Evolutionary conservation across 2,329 filamentous ascomycete genomes (phyloP), one percentile per base, ranked within the genome.

Genomic region (Claviceps lovelessii): DNA sequence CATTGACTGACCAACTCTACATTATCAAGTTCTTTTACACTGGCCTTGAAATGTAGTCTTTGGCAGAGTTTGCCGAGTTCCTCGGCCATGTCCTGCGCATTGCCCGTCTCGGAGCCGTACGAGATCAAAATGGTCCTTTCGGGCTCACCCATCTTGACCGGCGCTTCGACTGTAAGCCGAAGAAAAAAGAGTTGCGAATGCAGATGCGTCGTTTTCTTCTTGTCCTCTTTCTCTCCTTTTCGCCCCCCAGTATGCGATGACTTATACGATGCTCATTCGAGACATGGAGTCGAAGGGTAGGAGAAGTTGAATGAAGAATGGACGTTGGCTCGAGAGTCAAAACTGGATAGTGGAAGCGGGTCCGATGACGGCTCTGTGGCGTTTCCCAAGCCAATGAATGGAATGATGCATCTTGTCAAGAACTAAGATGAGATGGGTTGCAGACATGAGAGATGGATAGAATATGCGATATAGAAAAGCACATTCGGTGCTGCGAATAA

Each of bases 91-190:
- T 97, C 91, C 69, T 95, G 88, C 54, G 89, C 85, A 65, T 93
- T 96, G 55, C 93, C 93, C 28, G 90, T 97, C 73, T 98, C 93
- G 44, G 91, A 94, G 54, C 89, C 93, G 71, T 95, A 98, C 39
- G 95, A 77, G 56, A 98, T 77, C 60, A 95, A 79, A 51, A 79
- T 68, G 56, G 70, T 72, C 60, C 78, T 60, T 39, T 63, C 60
- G 15, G 61, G 52, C 52, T 60, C 60, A 47, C 63, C 60, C 61
- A 68, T 70, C 39, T 35, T 51, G 31, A 37, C 15, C 45, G 37
- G 46, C 52, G 54, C 49, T 15, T 48, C 17, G n/a, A 13, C 11
- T n/a, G 11, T 42, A n/a, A 9, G 41, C n/a, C 5, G 2, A 9
- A 5, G 9, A 17, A 17, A 28, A 23, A 10, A n/a, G 33, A 39